phyloP scores from a whole-genome alignment of 768 basidiomycete species.

The Lactarius tabidus region DNA sequence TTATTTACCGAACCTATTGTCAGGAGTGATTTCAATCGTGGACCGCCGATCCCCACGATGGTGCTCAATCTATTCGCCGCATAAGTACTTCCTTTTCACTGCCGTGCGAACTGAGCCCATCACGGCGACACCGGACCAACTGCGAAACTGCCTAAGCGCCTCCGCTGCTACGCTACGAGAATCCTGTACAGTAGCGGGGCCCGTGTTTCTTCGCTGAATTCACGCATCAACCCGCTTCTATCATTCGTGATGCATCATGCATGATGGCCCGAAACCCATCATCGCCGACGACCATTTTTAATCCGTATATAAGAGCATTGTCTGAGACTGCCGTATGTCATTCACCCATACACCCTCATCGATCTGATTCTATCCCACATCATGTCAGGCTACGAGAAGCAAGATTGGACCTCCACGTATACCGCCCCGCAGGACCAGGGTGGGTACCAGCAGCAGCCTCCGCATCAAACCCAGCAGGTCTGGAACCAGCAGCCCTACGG shows the following conservation, averaged over 20 bases:
- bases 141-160: background rate
- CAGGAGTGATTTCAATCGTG: background rate
- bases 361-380: background rate
- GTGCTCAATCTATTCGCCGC: background rate
- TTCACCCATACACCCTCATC: background rate
- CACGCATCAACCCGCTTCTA: constrained; percentile 1
- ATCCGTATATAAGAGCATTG: background rate
- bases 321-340: background rate
- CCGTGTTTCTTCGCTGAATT: background rate
- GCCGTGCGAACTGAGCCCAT: background rate
- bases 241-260: constrained; percentile 15
- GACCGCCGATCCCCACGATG: background rate
- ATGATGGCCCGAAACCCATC: constrained; percentile 8
- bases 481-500: background rate
- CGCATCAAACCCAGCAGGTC: background rate
- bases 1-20: background rate
- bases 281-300: background rate
- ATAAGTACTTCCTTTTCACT: background rate
- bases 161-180: background rate
- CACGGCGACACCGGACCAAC: background rate
- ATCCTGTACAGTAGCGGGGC: background rate
- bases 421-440: constrained; percentile 5
- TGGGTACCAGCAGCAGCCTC: constrained; percentile 6
- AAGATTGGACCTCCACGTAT: constrained; percentile 1
- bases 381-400: constrained; percentile 15